Base-by-base conservation (phyloP, 441 rosid species). In the Pelargonium australe region DNA sequence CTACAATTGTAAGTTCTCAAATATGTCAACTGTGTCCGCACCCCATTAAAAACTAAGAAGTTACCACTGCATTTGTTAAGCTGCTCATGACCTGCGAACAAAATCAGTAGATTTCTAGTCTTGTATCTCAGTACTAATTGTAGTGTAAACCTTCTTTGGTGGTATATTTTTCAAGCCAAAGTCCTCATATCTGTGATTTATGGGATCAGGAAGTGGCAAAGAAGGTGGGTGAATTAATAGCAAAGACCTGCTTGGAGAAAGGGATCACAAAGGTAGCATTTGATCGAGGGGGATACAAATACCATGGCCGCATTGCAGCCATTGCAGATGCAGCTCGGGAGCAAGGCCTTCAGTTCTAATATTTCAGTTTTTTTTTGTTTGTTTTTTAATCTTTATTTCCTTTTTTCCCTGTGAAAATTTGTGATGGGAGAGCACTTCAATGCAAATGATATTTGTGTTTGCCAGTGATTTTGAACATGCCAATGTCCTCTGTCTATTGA, bases 261-360 rank as follows among this genome's bases (percentile, higher is more conserved):
- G 99, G 97, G 64, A 89, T 89, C 77, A 77, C 85, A 14, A 87
- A 89, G 78, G 96, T 94, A 45, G 95, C 92, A 11, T 94, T 91
- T 61, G 96, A 94, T 73, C 84, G 94, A 71, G 97, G 96, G 63
- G 99, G 99, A 37, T 91, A 86, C 71, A 96, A 86, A 19, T 91
- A 94, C 81, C 98, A 94, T 80, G 98, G 98, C 65, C 95, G 97
- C 1, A 75, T 94, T n/a, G 64, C 80, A 76, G 90, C 85, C 71
- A 79, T 93, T 55, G 97, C 97, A 0, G 82, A 83, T 76, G 90
- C 96, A 41, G 98, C 97, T 41, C 83, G 98, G 68, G 95, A 85
- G 69, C 73, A 86, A 55, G 96, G 97, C 68, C 98, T 93, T 83
- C 85, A 79, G 73, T 93, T 93, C 75, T 93, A 80, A 77, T 47